Conservation (phyloP, 345 rosid species). For the Sonneratia caseolaris region DNA sequence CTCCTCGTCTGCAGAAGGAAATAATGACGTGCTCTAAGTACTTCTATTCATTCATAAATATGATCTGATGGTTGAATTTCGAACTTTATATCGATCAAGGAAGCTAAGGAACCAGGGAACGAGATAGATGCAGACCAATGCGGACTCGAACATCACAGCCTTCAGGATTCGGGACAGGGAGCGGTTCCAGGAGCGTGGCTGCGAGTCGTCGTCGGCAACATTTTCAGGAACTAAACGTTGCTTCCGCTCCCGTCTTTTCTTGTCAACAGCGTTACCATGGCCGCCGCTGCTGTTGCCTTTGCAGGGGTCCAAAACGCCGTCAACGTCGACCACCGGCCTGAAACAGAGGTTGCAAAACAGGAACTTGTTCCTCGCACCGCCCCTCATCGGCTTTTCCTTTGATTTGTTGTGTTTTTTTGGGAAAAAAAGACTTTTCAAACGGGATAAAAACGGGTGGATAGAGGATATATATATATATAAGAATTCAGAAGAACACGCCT, state of each 20-base stretch:
- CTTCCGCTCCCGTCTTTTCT: too few species aligned
- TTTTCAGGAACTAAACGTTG: neutral
- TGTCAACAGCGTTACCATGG: too few species aligned
- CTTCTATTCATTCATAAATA: neutral
- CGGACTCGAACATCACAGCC: constrained; percentile 23
- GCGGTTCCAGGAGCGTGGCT: constrained; percentile 8
- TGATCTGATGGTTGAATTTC: too few species aligned
- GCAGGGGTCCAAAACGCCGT: constrained; percentile 14
- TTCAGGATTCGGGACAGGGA: constrained; percentile 26
- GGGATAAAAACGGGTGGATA: too few species aligned
- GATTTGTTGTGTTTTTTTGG: too few species aligned
- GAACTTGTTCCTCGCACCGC: neutral
- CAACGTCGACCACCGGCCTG: constrained; percentile 29
- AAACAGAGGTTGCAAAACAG: constrained; percentile 19
- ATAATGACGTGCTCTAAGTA: neutral
- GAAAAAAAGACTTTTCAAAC: neutral
- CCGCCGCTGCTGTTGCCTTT: neutral
- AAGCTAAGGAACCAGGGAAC: neutral
- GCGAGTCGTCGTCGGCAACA: neutral
- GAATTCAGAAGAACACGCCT: too few species aligned
- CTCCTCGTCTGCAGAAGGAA: neutral
- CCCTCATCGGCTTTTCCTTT: neutral
- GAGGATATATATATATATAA: too few species aligned
- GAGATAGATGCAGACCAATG: constrained; percentile 22
- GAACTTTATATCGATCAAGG: neutral